These are phyloP conservation scores for Debaryomyces hansenii DNA, from an alignment of 805 yeast species.

Conservation along the genomic window DNA sequence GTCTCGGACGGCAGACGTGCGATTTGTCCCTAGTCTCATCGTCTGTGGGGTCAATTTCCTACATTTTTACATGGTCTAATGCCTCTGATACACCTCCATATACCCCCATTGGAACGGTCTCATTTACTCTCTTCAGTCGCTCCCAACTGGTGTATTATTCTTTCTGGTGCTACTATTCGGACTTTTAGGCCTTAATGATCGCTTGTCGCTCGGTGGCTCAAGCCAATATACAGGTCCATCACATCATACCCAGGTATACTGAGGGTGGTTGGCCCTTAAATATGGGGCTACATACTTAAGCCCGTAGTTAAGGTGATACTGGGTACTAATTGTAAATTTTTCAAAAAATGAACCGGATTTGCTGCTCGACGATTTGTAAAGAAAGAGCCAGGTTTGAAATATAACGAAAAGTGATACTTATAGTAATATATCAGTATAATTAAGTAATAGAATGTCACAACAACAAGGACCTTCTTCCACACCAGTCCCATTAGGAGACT, in stretches of 20 bases:
- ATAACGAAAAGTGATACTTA: background rate
- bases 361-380: conserved; percentile 1
- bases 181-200: too few relatives aligned
- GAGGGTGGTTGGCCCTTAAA: background rate
- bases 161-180: too few relatives aligned
- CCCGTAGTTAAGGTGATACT: conserved; percentile 4
- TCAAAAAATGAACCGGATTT: background rate
- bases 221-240: background rate
- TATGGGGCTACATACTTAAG: conserved; percentile 1
- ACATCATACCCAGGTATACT: background rate
- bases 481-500: conserved; percentile 57
- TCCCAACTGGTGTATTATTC: too few relatives aligned
- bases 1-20: conserved; percentile 1
- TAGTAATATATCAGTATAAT: background rate
- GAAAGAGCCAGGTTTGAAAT: background rate
- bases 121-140: too few relatives aligned
- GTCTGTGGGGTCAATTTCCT: too few relatives aligned
- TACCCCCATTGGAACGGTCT: too few relatives aligned
- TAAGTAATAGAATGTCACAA: conserved; percentile 5
- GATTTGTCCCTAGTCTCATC: background rate
- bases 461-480: conserved; percentile 15
- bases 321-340: conserved; percentile 4
- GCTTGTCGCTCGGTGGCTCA: too few relatives aligned
- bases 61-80: too few relatives aligned
- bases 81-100: too few relatives aligned